These are phyloP conservation scores for Vanderwaltozyma yarrowii DNA, from an alignment of 805 yeast species.

Conservation along the genomic window DNA sequence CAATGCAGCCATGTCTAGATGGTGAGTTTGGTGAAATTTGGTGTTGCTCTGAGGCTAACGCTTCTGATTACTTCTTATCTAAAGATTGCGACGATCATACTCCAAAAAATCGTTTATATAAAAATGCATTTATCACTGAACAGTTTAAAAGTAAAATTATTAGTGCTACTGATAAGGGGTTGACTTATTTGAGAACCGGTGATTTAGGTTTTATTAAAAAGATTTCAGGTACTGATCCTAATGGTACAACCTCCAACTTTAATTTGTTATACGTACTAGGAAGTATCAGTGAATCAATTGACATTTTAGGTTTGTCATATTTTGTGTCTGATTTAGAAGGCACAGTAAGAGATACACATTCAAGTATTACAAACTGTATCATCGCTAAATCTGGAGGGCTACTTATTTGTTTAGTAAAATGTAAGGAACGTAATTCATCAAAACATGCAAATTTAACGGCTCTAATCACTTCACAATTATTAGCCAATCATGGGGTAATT, in stretches of 20 bases:
- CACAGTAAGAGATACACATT: conserved; percentile 46
- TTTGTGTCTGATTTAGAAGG: conserved; percentile 78
- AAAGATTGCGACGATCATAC: conserved; percentile 4
- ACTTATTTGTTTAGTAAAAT: conserved; percentile 64
- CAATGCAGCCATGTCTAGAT: conserved; percentile 60
- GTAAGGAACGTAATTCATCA: conserved; percentile 38
- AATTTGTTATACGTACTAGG: conserved; percentile 84
- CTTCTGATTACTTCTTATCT: conserved; percentile 47
- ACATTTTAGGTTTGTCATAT: conserved; percentile 81
- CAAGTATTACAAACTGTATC: conserved; percentile 40
- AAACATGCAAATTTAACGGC: conserved; percentile 64
- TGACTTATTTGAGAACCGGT: conserved; percentile 76
- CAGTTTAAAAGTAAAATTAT: conserved; percentile 57
- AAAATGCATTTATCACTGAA: conserved; percentile 40
- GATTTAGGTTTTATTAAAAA: conserved; percentile 88
- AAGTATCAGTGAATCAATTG: conserved; percentile 76
- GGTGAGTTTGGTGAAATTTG: conserved; percentile 97
- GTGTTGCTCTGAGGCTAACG: conserved; percentile 86
- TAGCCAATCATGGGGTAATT: conserved; percentile 72
- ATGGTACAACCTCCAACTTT: conserved; percentile 35
- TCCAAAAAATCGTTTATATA: conserved; percentile 30
- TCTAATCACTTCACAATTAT: conserved; percentile 63
- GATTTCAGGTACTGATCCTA: conserved; percentile 37
- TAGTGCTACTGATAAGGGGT: conserved; percentile 49
- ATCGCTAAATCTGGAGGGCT: conserved; percentile 77